Base-by-base conservation (phyloP, 345 rosid species). In the Lenwebbia sp. region DNA sequence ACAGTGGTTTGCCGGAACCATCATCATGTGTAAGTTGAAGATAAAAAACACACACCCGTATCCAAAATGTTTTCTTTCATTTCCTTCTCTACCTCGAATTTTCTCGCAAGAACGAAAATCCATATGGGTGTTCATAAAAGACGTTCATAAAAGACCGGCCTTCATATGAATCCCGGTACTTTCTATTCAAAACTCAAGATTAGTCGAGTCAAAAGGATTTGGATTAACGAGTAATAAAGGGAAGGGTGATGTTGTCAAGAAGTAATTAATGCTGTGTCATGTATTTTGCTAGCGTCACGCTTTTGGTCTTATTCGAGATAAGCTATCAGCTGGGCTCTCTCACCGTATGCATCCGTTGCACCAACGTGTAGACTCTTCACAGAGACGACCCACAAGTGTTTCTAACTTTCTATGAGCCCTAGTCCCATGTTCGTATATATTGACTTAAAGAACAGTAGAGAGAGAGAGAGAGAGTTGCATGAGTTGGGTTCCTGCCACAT, bases 1-100 rank as follows among this genome's bases (percentile, higher is more conserved):
- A 84, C 88, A 90, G 78, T 96, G 99, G 99, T 86, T 86, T 84
- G 99, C 99, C 70, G 99, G 97, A 85, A 90, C 86, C 86, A 90
- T 96, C 94, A 92, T 96, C 44, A 93, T 96, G 11, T 84, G 99
- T 96, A 93, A 89, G 98, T 86, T 78, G 41, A 58, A 54, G 53
- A 50, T 50, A 50, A 50, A 41, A 7, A 54, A 47, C 40, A 33
- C 76, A 33, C 6, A 19, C 78, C 13, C 52, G 40, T 19, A 9
- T 70, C 47, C 41, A 84, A 1, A 28, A 60, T 26, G 26, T 60
- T 47, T 44, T n/a, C 33, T 52, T 33, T 41, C 10, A 83, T 40
- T 56, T 56, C 76, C 28, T 51, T 84, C 47, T n/a, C 11, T 14
- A 60, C 47, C 26, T 60, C 44, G 26, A 23, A 10, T n/a, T 56